These are phyloP conservation scores for Eremochloa ophiuroides DNA, from an alignment of 176 grass and related monocot species.

Conservation along the genomic window DNA sequence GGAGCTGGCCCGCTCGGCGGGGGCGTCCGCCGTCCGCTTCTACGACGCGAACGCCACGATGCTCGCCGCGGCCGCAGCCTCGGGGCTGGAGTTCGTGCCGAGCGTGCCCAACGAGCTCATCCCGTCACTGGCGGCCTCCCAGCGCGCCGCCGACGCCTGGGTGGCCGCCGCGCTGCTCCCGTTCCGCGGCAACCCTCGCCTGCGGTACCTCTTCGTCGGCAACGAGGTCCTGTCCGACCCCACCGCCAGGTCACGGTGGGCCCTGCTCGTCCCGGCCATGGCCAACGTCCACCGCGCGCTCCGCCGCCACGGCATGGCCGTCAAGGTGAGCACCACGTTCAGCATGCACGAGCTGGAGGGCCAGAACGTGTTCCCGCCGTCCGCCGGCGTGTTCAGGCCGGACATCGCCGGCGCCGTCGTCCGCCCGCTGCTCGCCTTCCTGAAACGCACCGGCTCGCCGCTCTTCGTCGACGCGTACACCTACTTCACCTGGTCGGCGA, in stretches of 20 bases:
- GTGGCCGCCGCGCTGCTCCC: constrained; percentile 51
- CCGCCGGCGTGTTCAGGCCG: constrained; percentile 41
- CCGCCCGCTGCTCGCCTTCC: constrained; percentile 48
- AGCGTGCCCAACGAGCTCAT: constrained; percentile 60
- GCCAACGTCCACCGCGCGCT: constrained; percentile 41
- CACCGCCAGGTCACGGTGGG: constrained; percentile 37
- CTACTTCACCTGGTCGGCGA: constrained; percentile 55
- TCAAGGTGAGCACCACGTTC: constrained; percentile 55
- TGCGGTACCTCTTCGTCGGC: constrained; percentile 58
- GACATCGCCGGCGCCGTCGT: constrained; percentile 44
- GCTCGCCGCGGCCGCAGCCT: constrained; percentile 39
- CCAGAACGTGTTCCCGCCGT: constrained; percentile 50
- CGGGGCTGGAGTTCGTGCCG: constrained; percentile 45
- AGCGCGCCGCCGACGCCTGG: constrained; percentile 42
- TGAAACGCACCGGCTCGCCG: constrained; percentile 40
- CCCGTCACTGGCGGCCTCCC: constrained; percentile 33
- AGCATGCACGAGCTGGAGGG: constrained; percentile 44
- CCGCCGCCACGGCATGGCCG: constrained; percentile 15
- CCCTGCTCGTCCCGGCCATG: constrained; percentile 54
- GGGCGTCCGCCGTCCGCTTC: constrained; percentile 50
- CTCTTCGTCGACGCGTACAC: constrained; percentile 56
- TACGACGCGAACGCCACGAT: constrained; percentile 68
- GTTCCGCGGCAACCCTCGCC: constrained; percentile 27
- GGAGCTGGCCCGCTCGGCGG: constrained; percentile 39
- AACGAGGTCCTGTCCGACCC: constrained; percentile 71